Evolutionary conservation across 495 filamentous ascomycete species (phyloP), one percentile per base, ranked within the genome.

Genomic region (Lichenothelia convexa): DNA sequence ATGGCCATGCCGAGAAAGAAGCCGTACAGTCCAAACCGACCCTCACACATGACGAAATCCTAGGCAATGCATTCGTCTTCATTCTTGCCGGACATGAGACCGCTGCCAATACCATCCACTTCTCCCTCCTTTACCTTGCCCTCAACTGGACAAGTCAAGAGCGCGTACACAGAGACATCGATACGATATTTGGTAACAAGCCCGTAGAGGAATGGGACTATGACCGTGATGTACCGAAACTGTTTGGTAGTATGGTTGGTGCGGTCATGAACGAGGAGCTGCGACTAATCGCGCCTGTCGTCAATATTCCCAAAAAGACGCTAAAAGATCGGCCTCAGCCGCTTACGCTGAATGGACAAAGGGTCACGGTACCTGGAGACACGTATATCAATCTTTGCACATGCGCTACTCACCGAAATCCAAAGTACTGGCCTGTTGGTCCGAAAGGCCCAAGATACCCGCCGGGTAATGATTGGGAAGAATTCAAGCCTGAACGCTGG

Each of bases 11-110:
- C 12, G 40, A 44, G 32, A 49, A 53, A 38, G 46, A 30, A 9
- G 8, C 1, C 6, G 34, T 22, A 5, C n/a, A 38, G 2, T 5
- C 44, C 26, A 55, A 46, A 27, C 55, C 55, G 34, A 36, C 57
- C 20, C 46, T 75, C 8, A 53, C 51, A 3, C 64, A 74, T 43
- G 54, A 56, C 12, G 75, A 80, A 32, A 72, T 83, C 43, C 59
- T 78, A 18, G 73, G 71, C 21, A 78, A 83, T 46, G 68, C 73
- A 8, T 83, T 79, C 51, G 67, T 80, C 45, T 73, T 78, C 50
- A 67, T 73, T 27, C 57, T 81, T 11, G 76, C 78, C 1, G 78
- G 78, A 16, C 78, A 83, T 50, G 78, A 81, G 48, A 78, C 78
- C 1, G 70, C 73, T 3, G 75, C 76, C 32, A 78, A 78, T 52